Evolutionary conservation across 768 basidiomycete species (phyloP), one percentile per base, ranked within the genome.

Genomic region (Lactarius pseudohatsudake): DNA sequence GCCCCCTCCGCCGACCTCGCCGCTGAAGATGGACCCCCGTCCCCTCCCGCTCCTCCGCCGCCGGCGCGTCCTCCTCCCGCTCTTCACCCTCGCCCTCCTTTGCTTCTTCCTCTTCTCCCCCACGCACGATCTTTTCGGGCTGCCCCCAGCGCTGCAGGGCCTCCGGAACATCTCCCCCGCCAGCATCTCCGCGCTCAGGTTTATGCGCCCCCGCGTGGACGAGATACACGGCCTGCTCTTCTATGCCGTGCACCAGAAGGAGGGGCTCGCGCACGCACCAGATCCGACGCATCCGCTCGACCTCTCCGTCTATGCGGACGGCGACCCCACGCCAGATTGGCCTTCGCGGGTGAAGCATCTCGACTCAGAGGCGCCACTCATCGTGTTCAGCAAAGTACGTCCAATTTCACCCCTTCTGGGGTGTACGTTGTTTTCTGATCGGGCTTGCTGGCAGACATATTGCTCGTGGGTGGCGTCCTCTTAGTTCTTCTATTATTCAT

Each of bases 301-400:
- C 16, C 72, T 88, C 74, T 71, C 77, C 1, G 79, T 85, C 57
- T 92, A 89, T 71, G 83, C 85, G 18, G 80, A 81, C 40, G 81
- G 83, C 4, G 75, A 75, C 62, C 69, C 74, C 20, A 45, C 57
- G 18, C 57, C 66, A 15, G 78, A 83, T 55, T 87, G 84, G 85
- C 64, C 69, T 41, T 75, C 76, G 66, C 78, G 84, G 53, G 75
- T 81, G 20, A 73, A 72, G 53, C 72, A 71, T 26, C 70, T 92
- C 57, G 77, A 82, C 43, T 72, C 79, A 20, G 75, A 83, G 38
- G 80, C 84, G 70, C 91, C 91, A 2, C 76, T 94, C 8, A 79
- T 93, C 55, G 85, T 94, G 15, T 92, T 94, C 72, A 92, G 91
- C 80, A 94, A 94, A 81, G 90, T 88, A 62, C 38, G 81, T 75